Conservation (phyloP, 2,329 filamentous ascomycete genomes). For the Aureobasidium pullulans region DNA sequence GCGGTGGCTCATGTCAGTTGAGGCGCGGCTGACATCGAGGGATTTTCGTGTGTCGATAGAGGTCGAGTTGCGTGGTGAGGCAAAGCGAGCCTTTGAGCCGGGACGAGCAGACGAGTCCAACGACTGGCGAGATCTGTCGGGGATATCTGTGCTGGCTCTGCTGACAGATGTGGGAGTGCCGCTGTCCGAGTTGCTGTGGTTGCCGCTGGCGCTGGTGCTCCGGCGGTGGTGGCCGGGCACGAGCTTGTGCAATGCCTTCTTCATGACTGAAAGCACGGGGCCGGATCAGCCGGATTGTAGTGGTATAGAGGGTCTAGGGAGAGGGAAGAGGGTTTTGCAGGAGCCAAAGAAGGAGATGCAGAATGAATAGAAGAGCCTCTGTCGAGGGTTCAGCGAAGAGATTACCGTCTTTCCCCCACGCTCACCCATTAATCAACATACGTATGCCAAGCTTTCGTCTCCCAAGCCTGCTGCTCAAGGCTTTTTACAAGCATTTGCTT, state of each 20-base stretch:
- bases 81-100: neutral
- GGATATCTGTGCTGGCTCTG: slow-evolving; percentile 3
- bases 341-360: neutral
- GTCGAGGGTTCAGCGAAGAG: slow-evolving; percentile 2
- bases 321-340: neutral
- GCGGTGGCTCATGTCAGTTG: neutral
- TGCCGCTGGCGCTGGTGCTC: slow-evolving; percentile 9
- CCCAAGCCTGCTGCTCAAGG: neutral
- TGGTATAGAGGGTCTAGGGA: neutral
- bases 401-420: neutral
- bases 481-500: neutral
- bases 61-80: slow-evolving; percentile 3
- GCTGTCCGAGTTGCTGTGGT: slow-evolving; percentile 3
- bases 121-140: slow-evolving; percentile 1
- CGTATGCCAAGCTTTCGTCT: neutral
- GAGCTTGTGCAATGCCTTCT: slow-evolving; percentile 13
- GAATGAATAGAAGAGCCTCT: neutral
- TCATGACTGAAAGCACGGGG: slow-evolving; percentile 3
- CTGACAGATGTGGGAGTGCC: slow-evolving; percentile 10
- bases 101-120: neutral
- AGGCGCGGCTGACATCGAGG: neutral
- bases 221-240: slow-evolving; percentile 12
- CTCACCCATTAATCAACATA: neutral
- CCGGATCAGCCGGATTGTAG: neutral
- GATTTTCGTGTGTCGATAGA: neutral